Conservation (phyloP, 2,329 filamentous ascomycete genomes). For the Leptographium galeiforme region DNA sequence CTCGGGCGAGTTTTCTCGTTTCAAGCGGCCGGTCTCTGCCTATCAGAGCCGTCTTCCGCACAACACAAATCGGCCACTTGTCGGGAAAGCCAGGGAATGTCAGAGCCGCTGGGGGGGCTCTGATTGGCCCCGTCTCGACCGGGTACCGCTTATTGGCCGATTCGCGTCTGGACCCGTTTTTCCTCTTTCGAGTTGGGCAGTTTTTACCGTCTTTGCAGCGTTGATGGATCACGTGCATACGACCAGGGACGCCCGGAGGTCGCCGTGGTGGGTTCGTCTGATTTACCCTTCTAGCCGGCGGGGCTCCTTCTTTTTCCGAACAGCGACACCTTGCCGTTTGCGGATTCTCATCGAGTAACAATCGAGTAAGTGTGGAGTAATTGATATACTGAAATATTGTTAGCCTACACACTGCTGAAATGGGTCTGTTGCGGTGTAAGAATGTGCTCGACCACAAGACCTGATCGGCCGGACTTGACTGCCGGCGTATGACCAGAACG, state of each 20-base stretch:
- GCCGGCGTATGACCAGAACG: too few relatives aligned
- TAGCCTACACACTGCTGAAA: too few relatives aligned
- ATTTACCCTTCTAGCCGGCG: background rate
- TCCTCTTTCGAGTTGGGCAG: background rate
- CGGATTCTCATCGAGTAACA: constrained; percentile 32
- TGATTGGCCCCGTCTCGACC: too few relatives aligned
- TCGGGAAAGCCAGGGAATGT: too few relatives aligned
- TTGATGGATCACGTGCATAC: too few relatives aligned
- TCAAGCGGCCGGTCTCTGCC: too few relatives aligned
- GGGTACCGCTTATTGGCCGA: too few relatives aligned
- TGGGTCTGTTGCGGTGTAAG: background rate
- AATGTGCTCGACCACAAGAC: background rate
- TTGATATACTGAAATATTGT: too few relatives aligned
- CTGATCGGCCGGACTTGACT: background rate
- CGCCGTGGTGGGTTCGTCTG: background rate
- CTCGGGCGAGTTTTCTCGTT: background rate
- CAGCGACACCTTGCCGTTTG: constrained; percentile 4
- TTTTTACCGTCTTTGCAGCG: background rate
- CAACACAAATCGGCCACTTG: too few relatives aligned
- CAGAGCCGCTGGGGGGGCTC: too few relatives aligned
- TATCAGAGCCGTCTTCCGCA: too few relatives aligned
- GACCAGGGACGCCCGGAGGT: background rate
- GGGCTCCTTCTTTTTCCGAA: background rate
- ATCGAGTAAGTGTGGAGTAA: constrained; percentile 19
- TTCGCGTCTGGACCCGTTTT: too few relatives aligned